Evolutionary conservation across 495 filamentous ascomycete genomes (phyloP), one percentile per base, ranked within the genome.

Genomic region (Bryoglossum gracile): DNA sequence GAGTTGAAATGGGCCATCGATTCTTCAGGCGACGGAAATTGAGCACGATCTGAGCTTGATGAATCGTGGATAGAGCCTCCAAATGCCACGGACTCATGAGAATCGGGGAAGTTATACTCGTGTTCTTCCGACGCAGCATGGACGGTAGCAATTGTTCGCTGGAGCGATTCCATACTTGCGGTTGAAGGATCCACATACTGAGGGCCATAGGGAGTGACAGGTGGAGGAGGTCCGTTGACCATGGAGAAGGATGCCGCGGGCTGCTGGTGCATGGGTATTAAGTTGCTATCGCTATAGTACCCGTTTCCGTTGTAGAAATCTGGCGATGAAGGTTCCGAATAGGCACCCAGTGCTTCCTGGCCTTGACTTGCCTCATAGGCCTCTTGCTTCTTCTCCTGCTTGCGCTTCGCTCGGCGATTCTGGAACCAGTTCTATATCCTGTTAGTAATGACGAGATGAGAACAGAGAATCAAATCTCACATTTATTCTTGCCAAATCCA

Each of bases 381-480:
- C 33, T 56, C 55, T 19, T 58, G 52, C 48, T 58, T 58, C 50
- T 46, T 52, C 39, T 60, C 59, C 34, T 57, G 54, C 62, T 60
- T 62, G 32, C 55, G 22, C 18, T 60, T 58, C 19, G 61, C 59
- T 32, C 87, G 81, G 43, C 87, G 76, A 62, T 92, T 94, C 62
- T 94, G 87, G 65, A 91, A 94, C 88, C 88, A 92, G 57, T 91
- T 91, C 88, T 92, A 49, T 26, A 17, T 24, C 4, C 26, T 9
- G 18, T 51, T n/a, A 16, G 39, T 18, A 21, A 34, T 4, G 22
- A 28, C 22, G n/a, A 45, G 17, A 6, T 21, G 13, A 24, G 8
- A 44, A 13, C 23, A 21, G 16, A 14, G 19, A 14, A 8, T 34
- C 13, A 22, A 4, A 43, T 80, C 81, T 50, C 68, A 89, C 86